Base-by-base conservation (phyloP, 73 alveolate species). In the Strombidium stylifer region DNA sequence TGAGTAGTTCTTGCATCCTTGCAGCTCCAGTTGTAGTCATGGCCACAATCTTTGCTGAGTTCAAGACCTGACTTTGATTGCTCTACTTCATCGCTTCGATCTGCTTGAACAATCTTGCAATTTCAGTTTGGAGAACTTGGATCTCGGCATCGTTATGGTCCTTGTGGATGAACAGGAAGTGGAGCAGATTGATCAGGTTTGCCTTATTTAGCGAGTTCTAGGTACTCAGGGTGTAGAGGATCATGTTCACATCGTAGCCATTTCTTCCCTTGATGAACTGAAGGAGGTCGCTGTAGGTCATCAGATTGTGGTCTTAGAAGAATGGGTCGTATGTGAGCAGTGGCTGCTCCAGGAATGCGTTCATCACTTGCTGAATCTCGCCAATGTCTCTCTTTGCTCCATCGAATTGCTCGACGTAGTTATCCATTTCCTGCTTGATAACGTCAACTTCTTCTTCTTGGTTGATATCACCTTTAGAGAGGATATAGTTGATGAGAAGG, bases 21-120 rank as follows among this genome's bases (percentile, higher is more conserved):
- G 93, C 70, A 28, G 81, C 50, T 8, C 93, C 93, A 12, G 93
- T 84, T 24, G 93, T 75, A 0, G 93, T 84, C 86, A 84, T 56
- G 16, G 84, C 89, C 0, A 78, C 72, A 14, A 78, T 76, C 61
- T 76, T 62, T 19, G n/a, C 59, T 2, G 30, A 20, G 4, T 47
- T 4, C 11, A 47, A 47, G 6, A 47, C 14, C 19, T 32, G 4
- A 32, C 10, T 32, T 32, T 4, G n/a, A 32, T 32, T 6, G 4
- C 42, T 4, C n/a, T 4, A 4, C 42, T 32, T 10, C 42, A 10
- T 10, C 4, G 4, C 42, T 32, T 32, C 4, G 10, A 32, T 32
- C 42, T 32, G n/a, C 42, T 32, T 32, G 4, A 6, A 10, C 42
- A 6, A 6, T 10, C 10, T 32, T 32, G 4, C 42, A 32, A 6